Percentiles rank a stretch among this genome's conserved stretches.
phyloP scores from a whole-genome alignment of 2,329 filamentous ascomycete species.

The Penicillium oxalicum region DNA sequence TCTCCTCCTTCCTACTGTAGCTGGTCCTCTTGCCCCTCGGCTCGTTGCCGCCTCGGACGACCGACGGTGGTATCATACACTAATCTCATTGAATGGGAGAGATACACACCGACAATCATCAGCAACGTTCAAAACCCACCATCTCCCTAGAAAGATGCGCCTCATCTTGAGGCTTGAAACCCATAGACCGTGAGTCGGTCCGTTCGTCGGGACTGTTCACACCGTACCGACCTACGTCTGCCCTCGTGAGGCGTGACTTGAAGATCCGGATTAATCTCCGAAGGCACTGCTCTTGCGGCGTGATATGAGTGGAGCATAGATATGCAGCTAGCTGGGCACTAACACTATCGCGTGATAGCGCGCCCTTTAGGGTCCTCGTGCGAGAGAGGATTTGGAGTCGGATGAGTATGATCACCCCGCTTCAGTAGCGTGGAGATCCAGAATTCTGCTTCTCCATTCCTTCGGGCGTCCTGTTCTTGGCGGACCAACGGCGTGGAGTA shows the following conservation, averaged over 20 bases:
- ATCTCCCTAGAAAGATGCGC: too few relatives aligned
- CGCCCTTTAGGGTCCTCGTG: neutral
- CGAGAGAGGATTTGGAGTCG: too few relatives aligned
- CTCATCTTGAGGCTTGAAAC: too few relatives aligned
- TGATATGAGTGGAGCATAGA: neutral
- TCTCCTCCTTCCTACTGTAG: neutral
- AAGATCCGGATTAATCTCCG: too few relatives aligned
- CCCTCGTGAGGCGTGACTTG: too few relatives aligned
- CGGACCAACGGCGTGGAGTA: neutral
- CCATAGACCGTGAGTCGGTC: too few relatives aligned
- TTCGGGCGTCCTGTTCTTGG: neutral
- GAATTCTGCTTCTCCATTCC: neutral
- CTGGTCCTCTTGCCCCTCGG: neutral
- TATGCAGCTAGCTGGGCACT: slow-evolving; percentile 1
- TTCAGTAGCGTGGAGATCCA: neutral
- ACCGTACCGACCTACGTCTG: too few relatives aligned
- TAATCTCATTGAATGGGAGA: neutral
- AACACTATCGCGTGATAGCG: slow-evolving; percentile 2
- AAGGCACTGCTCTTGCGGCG: neutral
- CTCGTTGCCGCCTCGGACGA: slow-evolving; percentile 4
- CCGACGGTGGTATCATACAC: slow-evolving; percentile 10
- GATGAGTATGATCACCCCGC: neutral
- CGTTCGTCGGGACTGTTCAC: too few relatives aligned
- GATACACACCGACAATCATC: too few relatives aligned
- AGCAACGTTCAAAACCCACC: too few relatives aligned